Evolutionary conservation across 768 basidiomycete species (phyloP).

Genomic region (Gloeostereum incarnatum): DNA sequence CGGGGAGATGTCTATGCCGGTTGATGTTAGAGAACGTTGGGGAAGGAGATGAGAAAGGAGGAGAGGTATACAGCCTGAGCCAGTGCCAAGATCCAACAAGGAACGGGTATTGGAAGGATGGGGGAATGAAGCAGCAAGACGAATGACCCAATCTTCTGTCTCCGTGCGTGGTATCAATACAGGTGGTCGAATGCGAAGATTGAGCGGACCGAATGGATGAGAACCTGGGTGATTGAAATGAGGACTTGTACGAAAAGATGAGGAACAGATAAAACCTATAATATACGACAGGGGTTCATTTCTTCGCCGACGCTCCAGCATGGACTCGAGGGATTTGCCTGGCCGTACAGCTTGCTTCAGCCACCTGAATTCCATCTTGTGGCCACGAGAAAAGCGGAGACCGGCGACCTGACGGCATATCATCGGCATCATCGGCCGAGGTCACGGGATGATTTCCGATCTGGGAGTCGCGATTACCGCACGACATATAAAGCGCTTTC

Average conservation of each 20-base stretch:
- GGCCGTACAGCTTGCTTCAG: conserved; percentile 20
- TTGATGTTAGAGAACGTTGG: conserved; percentile 39
- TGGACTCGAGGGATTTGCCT: conserved; percentile 25
- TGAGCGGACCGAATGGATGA: conserved; percentile 82
- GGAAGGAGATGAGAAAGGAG: conserved; percentile 66
- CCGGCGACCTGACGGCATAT: neutral
- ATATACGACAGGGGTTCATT: conserved; percentile 91
- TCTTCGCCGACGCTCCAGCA: conserved; percentile 48
- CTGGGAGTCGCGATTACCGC: no score
- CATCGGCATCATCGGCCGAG: no score
- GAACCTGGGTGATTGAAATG: conserved; percentile 36
- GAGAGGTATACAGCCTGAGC: conserved; percentile 86
- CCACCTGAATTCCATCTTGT: conserved; percentile 33
- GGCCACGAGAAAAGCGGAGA: neutral
- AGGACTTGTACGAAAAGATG: neutral
- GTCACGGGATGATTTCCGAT: no score
- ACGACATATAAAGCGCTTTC: no score
- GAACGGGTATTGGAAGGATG: conserved; percentile 18
- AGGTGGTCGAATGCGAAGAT: conserved; percentile 64
- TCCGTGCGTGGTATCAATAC: conserved; percentile 93
- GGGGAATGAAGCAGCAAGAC: conserved; percentile 28
- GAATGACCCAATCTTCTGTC: conserved; percentile 77
- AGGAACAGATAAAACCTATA: conserved; percentile 45
- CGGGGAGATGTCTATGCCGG: conserved; percentile 61
- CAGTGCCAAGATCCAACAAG: conserved; percentile 87